These are phyloP conservation scores for Rickenella mellea DNA, from an alignment of 768 basidiomycete genomes.

Conservation along the genomic window DNA sequence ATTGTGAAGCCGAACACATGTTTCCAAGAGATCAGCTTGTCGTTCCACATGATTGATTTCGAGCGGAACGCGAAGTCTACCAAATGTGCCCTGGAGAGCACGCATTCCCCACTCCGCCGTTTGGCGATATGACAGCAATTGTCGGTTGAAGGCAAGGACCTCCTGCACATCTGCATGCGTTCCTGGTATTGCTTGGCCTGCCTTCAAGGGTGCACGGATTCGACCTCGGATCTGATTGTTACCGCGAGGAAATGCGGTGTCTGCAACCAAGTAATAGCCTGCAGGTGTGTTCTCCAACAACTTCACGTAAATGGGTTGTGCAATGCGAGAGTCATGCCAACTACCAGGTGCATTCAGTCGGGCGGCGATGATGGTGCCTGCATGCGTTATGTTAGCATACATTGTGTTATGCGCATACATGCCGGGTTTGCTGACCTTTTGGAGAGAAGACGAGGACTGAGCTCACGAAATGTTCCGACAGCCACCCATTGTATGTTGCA, in stretches of 20 bases:
- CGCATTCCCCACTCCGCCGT: constrained; percentile 45
- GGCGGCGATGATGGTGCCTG: constrained; percentile 27
- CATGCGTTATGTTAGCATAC: too few relatives aligned
- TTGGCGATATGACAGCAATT: constrained; percentile 36
- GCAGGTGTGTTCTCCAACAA: constrained; percentile 24
- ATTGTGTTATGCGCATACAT: too few relatives aligned
- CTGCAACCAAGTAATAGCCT: constrained; percentile 32
- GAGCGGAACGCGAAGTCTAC: constrained; percentile 31
- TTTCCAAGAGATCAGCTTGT: constrained; percentile 25
- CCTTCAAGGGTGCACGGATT: constrained; percentile 30
- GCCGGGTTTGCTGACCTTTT: constrained; percentile 14
- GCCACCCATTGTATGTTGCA: constrained; percentile 36
- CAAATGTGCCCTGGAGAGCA: constrained; percentile 35
- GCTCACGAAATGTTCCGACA: constrained; percentile 29
- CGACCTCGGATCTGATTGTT: constrained; percentile 19
- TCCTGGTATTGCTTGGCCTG: constrained; percentile 12
- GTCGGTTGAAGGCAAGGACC: constrained; percentile 19
- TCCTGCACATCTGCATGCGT: constrained; percentile 12
- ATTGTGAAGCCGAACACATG: constrained; percentile 24
- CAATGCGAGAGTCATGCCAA: constrained; percentile 39
- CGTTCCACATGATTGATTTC: constrained; percentile 18
- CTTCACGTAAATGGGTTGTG: constrained; percentile 27
- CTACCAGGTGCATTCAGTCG: constrained; percentile 33
- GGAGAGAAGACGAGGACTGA: constrained; percentile 28
- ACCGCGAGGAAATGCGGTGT: constrained; percentile 37